Evolutionary conservation across 2,329 filamentous ascomycete genomes (phyloP).

Genomic region (Cercospora janseana): DNA sequence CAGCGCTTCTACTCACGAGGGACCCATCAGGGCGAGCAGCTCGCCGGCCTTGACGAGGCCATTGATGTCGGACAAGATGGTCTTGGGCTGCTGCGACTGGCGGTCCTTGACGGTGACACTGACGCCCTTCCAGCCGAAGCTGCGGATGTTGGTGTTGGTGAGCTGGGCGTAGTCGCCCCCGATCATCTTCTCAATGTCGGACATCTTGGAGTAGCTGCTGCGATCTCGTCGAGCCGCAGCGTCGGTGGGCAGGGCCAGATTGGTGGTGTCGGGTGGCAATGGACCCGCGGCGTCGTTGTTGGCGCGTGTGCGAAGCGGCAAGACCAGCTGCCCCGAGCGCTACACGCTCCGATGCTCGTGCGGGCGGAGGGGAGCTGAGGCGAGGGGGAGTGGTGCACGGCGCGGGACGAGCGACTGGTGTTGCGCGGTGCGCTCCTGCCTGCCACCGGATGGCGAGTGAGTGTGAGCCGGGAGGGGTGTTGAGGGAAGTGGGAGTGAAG

Average conservation of each 20-base stretch:
- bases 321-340: conserved; percentile 8
- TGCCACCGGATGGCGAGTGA: too few species aligned
- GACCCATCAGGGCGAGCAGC: conserved; percentile 78
- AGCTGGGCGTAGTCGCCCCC: conserved; percentile 53
- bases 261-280: conserved; percentile 17
- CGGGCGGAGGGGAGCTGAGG: not conserved
- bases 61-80: conserved; percentile 62
- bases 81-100: conserved; percentile 60
- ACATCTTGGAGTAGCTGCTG: conserved; percentile 40
- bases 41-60: conserved; percentile 68
- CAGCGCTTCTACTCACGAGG: conserved; percentile 48
- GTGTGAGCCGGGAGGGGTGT: not conserved
- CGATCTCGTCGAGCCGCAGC: conserved; percentile 32
- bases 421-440: too few species aligned
- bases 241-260: conserved; percentile 25
- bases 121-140: conserved; percentile 65
- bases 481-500: not conserved
- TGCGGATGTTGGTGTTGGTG: conserved; percentile 62
- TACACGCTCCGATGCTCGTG: too few species aligned
- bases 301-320: not conserved
- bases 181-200: conserved; percentile 50
- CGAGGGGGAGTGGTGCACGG: not conserved
- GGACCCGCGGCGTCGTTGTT: not conserved
- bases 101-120: conserved; percentile 72
- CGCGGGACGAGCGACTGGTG: too few species aligned